Evolutionary conservation across 2,329 filamentous ascomycete species (phyloP).

Genomic region (Fusarium coffeatum): DNA sequence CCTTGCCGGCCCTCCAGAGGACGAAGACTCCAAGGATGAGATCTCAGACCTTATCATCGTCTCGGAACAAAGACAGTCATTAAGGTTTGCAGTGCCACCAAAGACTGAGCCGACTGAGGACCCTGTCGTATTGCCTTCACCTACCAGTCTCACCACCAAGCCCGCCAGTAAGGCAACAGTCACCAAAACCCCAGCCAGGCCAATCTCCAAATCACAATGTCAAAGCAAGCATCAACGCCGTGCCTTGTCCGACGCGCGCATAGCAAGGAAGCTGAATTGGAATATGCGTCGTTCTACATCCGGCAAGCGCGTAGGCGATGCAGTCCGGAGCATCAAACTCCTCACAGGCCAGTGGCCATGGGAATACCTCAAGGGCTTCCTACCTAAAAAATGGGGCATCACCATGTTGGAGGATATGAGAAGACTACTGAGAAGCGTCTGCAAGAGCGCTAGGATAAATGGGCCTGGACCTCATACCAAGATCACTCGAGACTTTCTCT

Average conservation of each 20-base stretch:
- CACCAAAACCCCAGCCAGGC: not conserved
- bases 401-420: not conserved
- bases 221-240: not conserved
- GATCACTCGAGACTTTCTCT: not conserved
- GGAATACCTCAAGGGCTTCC: not conserved
- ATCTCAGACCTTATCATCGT: not conserved
- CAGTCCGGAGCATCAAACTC: not conserved
- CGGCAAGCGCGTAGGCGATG: conserved; percentile 4
- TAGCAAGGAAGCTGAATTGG: not conserved
- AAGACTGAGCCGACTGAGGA: not conserved
- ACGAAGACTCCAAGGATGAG: not conserved
- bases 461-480: not conserved
- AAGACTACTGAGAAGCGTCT: not conserved
- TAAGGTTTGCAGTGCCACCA: not conserved
- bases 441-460: not conserved
- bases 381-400: not conserved
- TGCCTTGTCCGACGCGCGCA: not conserved
- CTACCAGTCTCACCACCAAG: not conserved
- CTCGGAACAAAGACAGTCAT: not conserved
- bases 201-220: not conserved
- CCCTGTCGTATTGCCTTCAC: not conserved
- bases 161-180: no score
- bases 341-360: conserved; percentile 9
- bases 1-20: not conserved
- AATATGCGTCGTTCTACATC: not conserved